phyloP scores from a whole-genome alignment of 257 asterid species.

The Echites panduratus region DNA sequence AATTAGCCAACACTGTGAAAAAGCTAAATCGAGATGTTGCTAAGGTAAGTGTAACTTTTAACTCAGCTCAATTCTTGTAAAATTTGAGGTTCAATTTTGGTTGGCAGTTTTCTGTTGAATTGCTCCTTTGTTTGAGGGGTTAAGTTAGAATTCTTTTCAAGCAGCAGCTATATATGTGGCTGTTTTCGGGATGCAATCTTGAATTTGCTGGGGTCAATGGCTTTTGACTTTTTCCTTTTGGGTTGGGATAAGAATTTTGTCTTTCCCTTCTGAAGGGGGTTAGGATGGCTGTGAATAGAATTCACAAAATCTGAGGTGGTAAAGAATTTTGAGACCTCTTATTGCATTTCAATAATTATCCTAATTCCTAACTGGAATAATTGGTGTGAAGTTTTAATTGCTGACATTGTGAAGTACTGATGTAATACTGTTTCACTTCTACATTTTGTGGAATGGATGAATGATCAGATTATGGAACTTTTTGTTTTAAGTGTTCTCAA shows the following conservation, averaged over 20 bases:
- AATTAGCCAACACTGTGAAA: conserved; percentile 31
- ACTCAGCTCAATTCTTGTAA: not conserved
- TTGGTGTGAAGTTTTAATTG: not conserved
- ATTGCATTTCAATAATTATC: too few species aligned
- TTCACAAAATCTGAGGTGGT: too few species aligned
- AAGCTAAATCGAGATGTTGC: conserved; percentile 46
- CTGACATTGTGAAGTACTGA: not conserved
- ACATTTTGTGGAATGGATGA: not conserved
- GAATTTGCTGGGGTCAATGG: not conserved
- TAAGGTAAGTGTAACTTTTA: conserved; percentile 21
- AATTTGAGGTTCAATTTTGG: conserved; percentile 4
- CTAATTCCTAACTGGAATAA: too few species aligned
- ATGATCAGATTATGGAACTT: not conserved
- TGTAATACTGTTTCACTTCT: not conserved
- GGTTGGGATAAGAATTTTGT: too few species aligned
- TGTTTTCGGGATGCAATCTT: not conserved
- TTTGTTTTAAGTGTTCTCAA: not conserved
- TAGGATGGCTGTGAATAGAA: too few species aligned
- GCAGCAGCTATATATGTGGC: too few species aligned
- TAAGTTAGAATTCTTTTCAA: too few species aligned
- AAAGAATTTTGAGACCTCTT: too few species aligned
- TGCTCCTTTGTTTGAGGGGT: too few species aligned
- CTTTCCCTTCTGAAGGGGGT: too few species aligned
- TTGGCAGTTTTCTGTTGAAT: too few species aligned
- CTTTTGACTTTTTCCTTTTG: not conserved